Conservation (phyloP, 495 filamentous ascomycete genomes). For the Xylaria nigripes region DNA sequence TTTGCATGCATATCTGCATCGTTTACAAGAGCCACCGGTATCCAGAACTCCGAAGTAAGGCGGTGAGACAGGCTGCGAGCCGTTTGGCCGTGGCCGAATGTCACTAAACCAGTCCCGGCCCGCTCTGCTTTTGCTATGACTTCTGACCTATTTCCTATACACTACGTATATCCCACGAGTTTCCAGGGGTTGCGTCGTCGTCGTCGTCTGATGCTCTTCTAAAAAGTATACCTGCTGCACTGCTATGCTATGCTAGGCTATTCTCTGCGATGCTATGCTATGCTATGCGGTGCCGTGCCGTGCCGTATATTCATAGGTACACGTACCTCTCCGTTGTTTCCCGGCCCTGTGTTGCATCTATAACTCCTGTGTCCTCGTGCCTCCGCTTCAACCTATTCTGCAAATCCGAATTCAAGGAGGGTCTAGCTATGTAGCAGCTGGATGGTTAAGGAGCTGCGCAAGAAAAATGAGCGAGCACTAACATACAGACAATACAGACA, state of each 20-base stretch:
- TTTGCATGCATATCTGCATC: slow-evolving; percentile 9
- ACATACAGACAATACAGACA: not conserved
- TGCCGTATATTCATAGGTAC: not conserved
- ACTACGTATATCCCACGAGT: not conserved
- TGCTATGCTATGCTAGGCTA: not conserved
- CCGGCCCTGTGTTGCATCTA: not conserved
- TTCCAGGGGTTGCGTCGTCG: not conserved
- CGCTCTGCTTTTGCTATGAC: not conserved
- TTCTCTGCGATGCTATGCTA: not conserved
- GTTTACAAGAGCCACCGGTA: slow-evolving; percentile 9
- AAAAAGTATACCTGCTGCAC: not conserved
- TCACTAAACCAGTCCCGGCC: slow-evolving; percentile 2
- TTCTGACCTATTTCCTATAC: not conserved
- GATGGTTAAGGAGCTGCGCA: not conserved
- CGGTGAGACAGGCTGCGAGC: slow-evolving; percentile 12
- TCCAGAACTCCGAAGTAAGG: slow-evolving; percentile 7
- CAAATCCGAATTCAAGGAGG: not conserved
- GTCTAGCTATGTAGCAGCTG: not conserved
- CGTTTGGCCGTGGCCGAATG: slow-evolving; percentile 11
- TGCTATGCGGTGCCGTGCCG: not conserved
- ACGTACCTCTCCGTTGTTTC: slow-evolving; percentile 2
- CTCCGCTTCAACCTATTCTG: not conserved
- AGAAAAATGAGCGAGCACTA: not conserved
- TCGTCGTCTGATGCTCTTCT: not conserved
- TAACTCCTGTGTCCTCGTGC: slow-evolving; percentile 6